These are phyloP conservation scores for Tuber magnatum DNA, from an alignment of 495 filamentous ascomycete genomes.

Conservation along the genomic window DNA sequence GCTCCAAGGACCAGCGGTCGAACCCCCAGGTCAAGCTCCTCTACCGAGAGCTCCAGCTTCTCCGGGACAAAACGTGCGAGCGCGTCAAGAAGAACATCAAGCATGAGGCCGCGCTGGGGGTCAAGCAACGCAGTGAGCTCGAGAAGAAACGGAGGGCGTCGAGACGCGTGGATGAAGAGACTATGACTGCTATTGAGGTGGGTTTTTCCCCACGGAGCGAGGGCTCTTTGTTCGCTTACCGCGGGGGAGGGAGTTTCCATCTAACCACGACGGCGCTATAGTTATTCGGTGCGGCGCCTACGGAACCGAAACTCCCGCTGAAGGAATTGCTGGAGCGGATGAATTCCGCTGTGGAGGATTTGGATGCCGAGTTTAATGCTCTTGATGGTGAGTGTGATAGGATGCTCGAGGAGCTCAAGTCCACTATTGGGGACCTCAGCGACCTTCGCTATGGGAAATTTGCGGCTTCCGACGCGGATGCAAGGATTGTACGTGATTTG, in stretches of 20 bases:
- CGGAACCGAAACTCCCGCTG: constrained; percentile 52
- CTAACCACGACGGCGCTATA: constrained; percentile 38
- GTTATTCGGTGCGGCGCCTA: constrained; percentile 57
- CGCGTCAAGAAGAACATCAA: constrained; percentile 61
- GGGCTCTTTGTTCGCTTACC: not conserved
- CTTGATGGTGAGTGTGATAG: constrained; percentile 58
- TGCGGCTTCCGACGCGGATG: constrained; percentile 52
- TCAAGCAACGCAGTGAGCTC: constrained; percentile 56
- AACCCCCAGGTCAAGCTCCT: constrained; percentile 65
- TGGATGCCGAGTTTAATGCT: constrained; percentile 59
- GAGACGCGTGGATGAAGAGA: constrained; percentile 56
- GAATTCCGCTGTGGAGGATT: constrained; percentile 55
- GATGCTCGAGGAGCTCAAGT: constrained; percentile 55
- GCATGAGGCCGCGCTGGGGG: constrained; percentile 57
- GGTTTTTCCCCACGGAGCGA: constrained; percentile 19
- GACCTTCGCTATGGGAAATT: constrained; percentile 76
- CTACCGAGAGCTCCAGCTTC: constrained; percentile 71
- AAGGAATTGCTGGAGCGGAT: constrained; percentile 60
- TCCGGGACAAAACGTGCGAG: constrained; percentile 62
- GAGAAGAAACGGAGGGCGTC: constrained; percentile 51
- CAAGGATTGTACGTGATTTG: constrained; percentile 59
- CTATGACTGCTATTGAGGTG: constrained; percentile 64
- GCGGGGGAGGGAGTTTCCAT: constrained; percentile 1
- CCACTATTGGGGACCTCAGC: constrained; percentile 63
- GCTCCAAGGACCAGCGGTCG: constrained; percentile 56